phyloP scores from a whole-genome alignment of 495 filamentous ascomycete species.

The Penicillium fimorum region DNA sequence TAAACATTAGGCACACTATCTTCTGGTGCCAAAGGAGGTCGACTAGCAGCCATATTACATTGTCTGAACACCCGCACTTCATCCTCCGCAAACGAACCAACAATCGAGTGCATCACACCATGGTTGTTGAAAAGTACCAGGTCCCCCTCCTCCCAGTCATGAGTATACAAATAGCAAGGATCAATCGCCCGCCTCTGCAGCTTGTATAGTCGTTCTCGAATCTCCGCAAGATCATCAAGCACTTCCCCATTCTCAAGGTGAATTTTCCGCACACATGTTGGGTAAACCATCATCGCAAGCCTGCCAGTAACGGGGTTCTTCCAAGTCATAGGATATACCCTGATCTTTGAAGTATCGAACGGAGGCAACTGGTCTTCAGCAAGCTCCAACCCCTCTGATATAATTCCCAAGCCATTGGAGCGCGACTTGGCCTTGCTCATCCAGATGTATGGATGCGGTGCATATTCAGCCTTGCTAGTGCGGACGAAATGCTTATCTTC shows the following conservation, averaged over 20 bases:
- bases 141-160: conserved; percentile 71
- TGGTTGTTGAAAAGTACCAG: conserved; percentile 70
- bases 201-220: conserved; percentile 59
- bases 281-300: conserved; percentile 64
- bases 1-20: neutral
- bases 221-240: conserved; percentile 58
- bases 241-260: conserved; percentile 59
- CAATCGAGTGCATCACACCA: conserved; percentile 66
- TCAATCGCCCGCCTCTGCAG: conserved; percentile 64
- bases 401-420: conserved; percentile 61
- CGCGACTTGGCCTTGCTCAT: conserved; percentile 61
- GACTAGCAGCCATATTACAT: conserved; percentile 62
- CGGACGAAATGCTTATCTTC: conserved; percentile 62
- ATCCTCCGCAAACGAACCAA: conserved; percentile 64
- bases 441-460: conserved; percentile 73
- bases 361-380: conserved; percentile 53
- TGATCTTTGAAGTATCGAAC: conserved; percentile 58
- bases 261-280: conserved; percentile 60
- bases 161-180: conserved; percentile 60
- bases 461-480: conserved; percentile 60
- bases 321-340: conserved; percentile 66
- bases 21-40: conserved; percentile 7
- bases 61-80: conserved; percentile 68
- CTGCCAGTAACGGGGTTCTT: conserved; percentile 63
- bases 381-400: conserved; percentile 58